Conservation (phyloP, 2,329 filamentous ascomycete species). For the Didymella segeticola region DNA sequence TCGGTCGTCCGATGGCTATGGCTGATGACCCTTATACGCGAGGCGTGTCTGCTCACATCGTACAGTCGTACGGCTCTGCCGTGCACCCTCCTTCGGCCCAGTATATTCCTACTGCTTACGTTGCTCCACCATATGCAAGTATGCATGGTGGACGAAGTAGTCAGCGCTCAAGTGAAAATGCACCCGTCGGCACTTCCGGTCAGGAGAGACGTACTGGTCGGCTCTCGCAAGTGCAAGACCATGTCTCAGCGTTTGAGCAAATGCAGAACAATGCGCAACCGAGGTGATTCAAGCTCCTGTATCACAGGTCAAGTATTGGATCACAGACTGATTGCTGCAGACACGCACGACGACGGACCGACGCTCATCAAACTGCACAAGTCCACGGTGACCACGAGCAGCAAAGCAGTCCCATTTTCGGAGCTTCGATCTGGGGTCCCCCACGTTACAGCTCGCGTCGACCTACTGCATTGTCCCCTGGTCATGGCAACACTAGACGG, state of each 20-base stretch:
- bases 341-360: background rate
- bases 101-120: background rate
- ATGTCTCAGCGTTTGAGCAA: slow-evolving; percentile 25
- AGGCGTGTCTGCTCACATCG: slow-evolving; percentile 6
- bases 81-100: background rate
- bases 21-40: slow-evolving; percentile 15
- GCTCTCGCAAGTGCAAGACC: slow-evolving; percentile 22
- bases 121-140: background rate
- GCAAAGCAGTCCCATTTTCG: slow-evolving; percentile 14
- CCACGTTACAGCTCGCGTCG: slow-evolving; percentile 15
- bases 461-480: slow-evolving; percentile 2
- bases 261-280: slow-evolving; percentile 18
- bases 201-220: slow-evolving; percentile 1
- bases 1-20: slow-evolving; percentile 1
- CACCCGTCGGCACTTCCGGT: slow-evolving; percentile 9
- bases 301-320: background rate
- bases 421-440: slow-evolving; percentile 14
- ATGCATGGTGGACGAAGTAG: slow-evolving; percentile 6
- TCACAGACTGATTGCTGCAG: background rate
- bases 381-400: slow-evolving; percentile 10
- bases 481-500: slow-evolving; percentile 5
- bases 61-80: background rate
- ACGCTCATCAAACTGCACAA: background rate
- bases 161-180: slow-evolving; percentile 36
- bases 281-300: slow-evolving; percentile 6